phyloP scores from a whole-genome alignment of 148 eudicot genomes.

The Polygonum maritimum region DNA sequence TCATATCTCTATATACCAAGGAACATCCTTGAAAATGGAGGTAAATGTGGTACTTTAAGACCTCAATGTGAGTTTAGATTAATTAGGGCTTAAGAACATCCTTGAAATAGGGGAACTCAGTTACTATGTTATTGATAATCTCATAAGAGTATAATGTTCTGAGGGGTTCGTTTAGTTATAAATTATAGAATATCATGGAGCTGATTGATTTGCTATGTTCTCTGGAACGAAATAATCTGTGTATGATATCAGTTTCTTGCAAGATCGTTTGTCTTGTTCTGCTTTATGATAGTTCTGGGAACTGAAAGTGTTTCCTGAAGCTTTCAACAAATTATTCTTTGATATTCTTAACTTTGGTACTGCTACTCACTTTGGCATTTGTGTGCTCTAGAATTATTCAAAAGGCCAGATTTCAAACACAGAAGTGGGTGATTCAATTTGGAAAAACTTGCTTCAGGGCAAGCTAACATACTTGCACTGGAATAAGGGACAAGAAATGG shows the following conservation, averaged over 20 bases:
- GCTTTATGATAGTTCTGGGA: neutral
- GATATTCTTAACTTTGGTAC: neutral
- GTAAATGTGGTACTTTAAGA: neutral
- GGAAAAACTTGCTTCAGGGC: constrained; percentile 57
- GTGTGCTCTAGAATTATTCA: constrained; percentile 41
- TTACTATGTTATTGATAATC: neutral
- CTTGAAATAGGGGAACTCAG: neutral
- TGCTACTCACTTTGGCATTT: constrained; percentile 4
- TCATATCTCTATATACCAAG: neutral
- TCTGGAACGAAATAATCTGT: neutral
- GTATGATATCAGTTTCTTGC: neutral
- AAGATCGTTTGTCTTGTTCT: neutral
- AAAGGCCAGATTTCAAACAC: constrained; percentile 37
- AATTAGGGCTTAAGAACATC: neutral
- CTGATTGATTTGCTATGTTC: neutral
- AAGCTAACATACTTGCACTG: constrained; percentile 75
- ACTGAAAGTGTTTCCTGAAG: neutral
- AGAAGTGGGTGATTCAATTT: constrained; percentile 41
- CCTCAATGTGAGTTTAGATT: neutral
- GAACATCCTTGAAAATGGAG: neutral
- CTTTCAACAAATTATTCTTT: neutral
- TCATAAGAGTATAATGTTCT: neutral
- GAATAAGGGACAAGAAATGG: constrained; percentile 85
- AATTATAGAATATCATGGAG: neutral
- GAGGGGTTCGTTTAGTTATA: neutral